These are phyloP conservation scores for Fragaria iinumae DNA, from an alignment of 306 rosid genomes.

Conservation along the genomic window DNA sequence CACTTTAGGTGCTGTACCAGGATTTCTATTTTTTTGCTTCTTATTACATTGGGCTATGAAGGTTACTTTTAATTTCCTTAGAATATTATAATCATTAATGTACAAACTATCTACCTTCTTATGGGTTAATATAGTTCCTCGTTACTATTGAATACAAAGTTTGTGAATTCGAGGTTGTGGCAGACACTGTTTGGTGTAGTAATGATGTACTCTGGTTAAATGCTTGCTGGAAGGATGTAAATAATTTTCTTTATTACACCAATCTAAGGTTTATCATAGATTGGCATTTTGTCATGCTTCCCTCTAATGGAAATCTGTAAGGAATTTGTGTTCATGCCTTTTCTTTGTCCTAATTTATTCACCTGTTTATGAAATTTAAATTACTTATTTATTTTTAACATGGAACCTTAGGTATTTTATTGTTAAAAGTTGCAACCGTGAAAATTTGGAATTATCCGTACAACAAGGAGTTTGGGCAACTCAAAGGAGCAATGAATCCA, in stretches of 20 bases:
- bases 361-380: slow-evolving; percentile 16
- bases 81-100: not conserved
- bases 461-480: slow-evolving; percentile 99
- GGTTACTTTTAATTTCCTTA: not conserved
- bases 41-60: not conserved
- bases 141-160: not conserved
- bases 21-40: not conserved
- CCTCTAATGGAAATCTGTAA: not conserved
- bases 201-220: not conserved
- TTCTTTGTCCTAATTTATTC: slow-evolving; percentile 6
- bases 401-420: slow-evolving; percentile 88
- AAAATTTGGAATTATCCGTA: slow-evolving; percentile 98
- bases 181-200: not conserved
- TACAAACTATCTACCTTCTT: not conserved
- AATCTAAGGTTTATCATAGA: not conserved
- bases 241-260: not conserved
- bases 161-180: not conserved
- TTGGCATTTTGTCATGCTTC: slow-evolving; percentile 1
- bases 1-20: not conserved
- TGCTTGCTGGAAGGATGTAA: slow-evolving; percentile 1
- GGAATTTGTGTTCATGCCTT: slow-evolving; percentile 4
- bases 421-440: slow-evolving; percentile 99
- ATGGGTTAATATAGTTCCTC: not conserved
- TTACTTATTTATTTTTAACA: slow-evolving; percentile 44
- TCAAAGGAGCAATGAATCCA: slow-evolving; percentile 98